phyloP scores from a whole-genome alignment of 768 basidiomycete species.

The Phlebiopsis gigantea region DNA sequence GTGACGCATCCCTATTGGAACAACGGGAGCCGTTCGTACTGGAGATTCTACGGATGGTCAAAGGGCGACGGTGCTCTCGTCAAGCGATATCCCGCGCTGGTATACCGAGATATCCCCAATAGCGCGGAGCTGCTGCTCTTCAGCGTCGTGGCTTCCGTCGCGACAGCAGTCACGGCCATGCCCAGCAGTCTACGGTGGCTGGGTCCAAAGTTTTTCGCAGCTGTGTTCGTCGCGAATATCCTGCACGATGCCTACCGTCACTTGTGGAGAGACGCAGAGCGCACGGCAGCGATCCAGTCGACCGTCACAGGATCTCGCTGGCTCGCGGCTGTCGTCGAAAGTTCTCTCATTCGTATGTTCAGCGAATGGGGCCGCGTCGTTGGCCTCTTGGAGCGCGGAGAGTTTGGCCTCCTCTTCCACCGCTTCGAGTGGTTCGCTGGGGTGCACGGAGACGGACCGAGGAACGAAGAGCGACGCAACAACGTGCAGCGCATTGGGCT shows the following conservation, averaged over 20 bases:
- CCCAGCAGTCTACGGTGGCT: not conserved
- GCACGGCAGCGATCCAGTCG: slow-evolving; percentile 29
- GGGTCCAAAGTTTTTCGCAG: slow-evolving; percentile 1
- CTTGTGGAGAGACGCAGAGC: slow-evolving; percentile 35
- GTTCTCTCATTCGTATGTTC: slow-evolving; percentile 44
- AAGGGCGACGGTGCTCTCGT: slow-evolving; percentile 51
- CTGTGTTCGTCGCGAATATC: slow-evolving; percentile 36
- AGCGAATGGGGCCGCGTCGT: slow-evolving; percentile 44
- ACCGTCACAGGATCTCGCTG: slow-evolving; percentile 31
- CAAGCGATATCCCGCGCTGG: slow-evolving; percentile 40
- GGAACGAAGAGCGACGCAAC: slow-evolving; percentile 40
- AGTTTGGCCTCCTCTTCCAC: slow-evolving; percentile 31
- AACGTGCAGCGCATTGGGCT: slow-evolving; percentile 27
- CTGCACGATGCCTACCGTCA: slow-evolving; percentile 47
- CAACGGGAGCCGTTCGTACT: slow-evolving; percentile 39
- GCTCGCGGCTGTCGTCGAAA: slow-evolving; percentile 41
- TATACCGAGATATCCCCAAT: slow-evolving; percentile 46
- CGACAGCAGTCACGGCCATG: not conserved
- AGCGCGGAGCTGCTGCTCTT: slow-evolving; percentile 38
- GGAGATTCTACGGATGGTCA: slow-evolving; percentile 55
- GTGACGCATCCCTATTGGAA: slow-evolving; percentile 59
- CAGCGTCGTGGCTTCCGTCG: slow-evolving; percentile 17
- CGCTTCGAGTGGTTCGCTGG: slow-evolving; percentile 57
- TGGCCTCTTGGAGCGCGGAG: slow-evolving; percentile 40
- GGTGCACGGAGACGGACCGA: slow-evolving; percentile 33